These are phyloP conservation scores for Chrysanthemum seticuspe DNA, from an alignment of 129 eudicot species.

Conservation along the genomic window DNA sequence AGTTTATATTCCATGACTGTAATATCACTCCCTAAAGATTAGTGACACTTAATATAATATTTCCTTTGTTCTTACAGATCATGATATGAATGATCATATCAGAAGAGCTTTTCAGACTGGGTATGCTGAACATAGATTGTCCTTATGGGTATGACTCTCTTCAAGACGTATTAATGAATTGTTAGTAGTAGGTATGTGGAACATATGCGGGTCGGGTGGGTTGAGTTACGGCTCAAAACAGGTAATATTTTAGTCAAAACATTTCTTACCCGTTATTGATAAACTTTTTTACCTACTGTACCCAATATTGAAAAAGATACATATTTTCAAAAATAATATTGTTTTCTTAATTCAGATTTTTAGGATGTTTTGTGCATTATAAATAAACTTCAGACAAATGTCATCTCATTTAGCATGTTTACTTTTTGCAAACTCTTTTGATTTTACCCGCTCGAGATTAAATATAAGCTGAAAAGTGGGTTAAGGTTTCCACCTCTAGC, in stretches of 20 bases:
- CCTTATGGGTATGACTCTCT: slow-evolving; percentile 51
- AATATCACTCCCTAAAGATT: neutral
- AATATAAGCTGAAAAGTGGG: neutral
- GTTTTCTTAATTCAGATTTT: neutral
- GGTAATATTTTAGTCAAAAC: neutral
- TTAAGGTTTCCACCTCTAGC: neutral
- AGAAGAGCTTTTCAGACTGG: slow-evolving; percentile 58
- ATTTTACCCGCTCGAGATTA: neutral
- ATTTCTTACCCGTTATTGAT: neutral
- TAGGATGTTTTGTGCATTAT: neutral
- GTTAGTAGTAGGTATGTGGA: neutral
- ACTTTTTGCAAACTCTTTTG: neutral
- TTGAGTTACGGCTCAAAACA: neutral
- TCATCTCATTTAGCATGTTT: neutral
- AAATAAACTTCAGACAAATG: neutral
- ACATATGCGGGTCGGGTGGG: neutral
- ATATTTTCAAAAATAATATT: neutral
- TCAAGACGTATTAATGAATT: neutral
- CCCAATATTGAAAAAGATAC: neutral
- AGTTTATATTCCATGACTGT: neutral
- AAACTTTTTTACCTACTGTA: too few relatives aligned
- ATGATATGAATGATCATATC: slow-evolving; percentile 62
- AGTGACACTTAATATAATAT: too few relatives aligned
- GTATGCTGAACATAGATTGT: slow-evolving; percentile 62
- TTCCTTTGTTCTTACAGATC: slow-evolving; percentile 48